Evolutionary conservation across 345 rosid genomes (phyloP).

Genomic region (Odontarrhena argentea): DNA sequence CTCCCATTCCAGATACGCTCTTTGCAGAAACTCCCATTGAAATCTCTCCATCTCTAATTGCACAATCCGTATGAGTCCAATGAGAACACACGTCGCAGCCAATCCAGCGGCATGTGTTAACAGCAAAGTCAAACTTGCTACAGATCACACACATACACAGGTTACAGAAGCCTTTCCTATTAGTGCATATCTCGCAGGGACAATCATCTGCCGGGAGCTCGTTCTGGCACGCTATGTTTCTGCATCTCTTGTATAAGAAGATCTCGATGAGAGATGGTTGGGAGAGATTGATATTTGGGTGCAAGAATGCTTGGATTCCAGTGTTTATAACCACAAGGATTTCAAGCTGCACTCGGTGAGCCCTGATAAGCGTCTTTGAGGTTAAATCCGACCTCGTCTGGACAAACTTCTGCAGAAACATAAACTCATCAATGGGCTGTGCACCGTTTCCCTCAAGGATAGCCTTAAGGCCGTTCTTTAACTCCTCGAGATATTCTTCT

Average conservation of each 20-base stretch:
- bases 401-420: constrained; percentile 74
- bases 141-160: constrained; percentile 98
- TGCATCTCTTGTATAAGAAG: constrained; percentile 86
- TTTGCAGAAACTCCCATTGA: constrained; percentile 74
- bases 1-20: constrained; percentile 66
- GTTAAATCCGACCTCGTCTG: constrained; percentile 83
- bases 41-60: constrained; percentile 85
- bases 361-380: constrained; percentile 72
- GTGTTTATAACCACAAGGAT: constrained; percentile 89
- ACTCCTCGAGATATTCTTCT: constrained; percentile 75
- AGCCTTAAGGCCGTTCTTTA: constrained; percentile 70
- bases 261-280: constrained; percentile 84
- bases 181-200: constrained; percentile 74
- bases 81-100: constrained; percentile 98
- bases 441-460: constrained; percentile 87
- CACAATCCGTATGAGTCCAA: constrained; percentile 99
- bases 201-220: constrained; percentile 95
- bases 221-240: constrained; percentile 86
- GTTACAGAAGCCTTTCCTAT: constrained; percentile 91
- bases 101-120: constrained; percentile 96
- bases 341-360: constrained; percentile 83
- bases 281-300: constrained; percentile 81
- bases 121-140: constrained; percentile 93
- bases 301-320: constrained; percentile 90
- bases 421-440: constrained; percentile 78